Conservation (phyloP, 805 yeast genomes). For the Spathaspora arborariae region DNA sequence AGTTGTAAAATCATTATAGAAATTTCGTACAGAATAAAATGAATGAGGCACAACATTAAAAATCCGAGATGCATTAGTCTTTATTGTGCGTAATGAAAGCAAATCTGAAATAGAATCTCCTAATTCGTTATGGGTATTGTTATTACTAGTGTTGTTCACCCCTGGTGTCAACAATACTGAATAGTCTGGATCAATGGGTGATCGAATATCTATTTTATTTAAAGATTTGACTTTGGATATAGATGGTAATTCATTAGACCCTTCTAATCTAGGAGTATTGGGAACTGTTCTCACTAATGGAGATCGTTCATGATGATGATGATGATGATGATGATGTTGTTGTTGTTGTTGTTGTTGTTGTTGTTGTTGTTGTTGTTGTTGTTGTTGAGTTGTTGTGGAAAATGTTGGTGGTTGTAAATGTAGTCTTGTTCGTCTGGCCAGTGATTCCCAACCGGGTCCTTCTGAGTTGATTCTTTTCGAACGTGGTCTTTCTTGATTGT, state of each 20-base stretch:
- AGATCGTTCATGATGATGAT: background rate
- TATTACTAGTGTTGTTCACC: background rate
- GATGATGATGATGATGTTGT: background rate
- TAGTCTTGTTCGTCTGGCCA: too few relatives aligned
- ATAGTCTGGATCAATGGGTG: constrained; percentile 13
- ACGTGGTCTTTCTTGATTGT: background rate
- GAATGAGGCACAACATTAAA: constrained; percentile 13
- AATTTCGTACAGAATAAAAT: constrained; percentile 25
- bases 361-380: background rate
- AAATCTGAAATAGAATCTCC: constrained; percentile 10
- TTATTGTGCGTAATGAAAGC: constrained; percentile 12
- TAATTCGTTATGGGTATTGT: background rate
- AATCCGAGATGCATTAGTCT: constrained; percentile 13
- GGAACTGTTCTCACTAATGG: constrained; percentile 2
- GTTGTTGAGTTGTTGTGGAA: background rate
- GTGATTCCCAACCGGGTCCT: too few relatives aligned
- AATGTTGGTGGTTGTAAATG: too few relatives aligned
- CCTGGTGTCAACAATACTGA: constrained; percentile 4
- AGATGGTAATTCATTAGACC: background rate
- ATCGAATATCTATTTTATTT: constrained; percentile 16
- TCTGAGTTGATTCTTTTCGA: background rate
- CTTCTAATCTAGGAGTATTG: constrained; percentile 5
- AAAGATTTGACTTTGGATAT: constrained; percentile 14
- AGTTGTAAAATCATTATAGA: constrained; percentile 58
- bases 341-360: background rate